Conservation (phyloP, 1,139 yeast species). For the Protomyces gravidus region DNA sequence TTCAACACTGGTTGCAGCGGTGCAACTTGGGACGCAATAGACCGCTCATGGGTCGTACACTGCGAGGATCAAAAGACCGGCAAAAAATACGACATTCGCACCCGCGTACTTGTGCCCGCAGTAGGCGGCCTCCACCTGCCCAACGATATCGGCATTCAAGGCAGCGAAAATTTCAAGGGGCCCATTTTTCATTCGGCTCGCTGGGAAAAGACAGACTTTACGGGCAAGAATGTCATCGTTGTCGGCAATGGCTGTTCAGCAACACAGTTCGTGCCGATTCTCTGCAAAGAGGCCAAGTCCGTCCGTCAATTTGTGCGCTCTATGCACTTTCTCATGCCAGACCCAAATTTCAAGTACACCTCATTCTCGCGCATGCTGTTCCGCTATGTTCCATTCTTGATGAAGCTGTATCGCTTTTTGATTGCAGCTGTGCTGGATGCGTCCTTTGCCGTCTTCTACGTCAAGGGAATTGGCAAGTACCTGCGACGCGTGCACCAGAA, state of each 20-base stretch:
- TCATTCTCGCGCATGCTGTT: slow-evolving; percentile 5
- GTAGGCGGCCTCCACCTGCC: slow-evolving; percentile 37
- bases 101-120: slow-evolving; percentile 32
- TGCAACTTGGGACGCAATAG: slow-evolving; percentile 35
- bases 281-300: slow-evolving; percentile 20
- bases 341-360: slow-evolving; percentile 17
- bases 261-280: slow-evolving; percentile 36
- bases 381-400: slow-evolving; percentile 12
- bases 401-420: slow-evolving; percentile 15
- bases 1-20: slow-evolving; percentile 32
- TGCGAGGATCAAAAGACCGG: slow-evolving; percentile 31
- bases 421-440: slow-evolving; percentile 16
- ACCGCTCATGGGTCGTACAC: slow-evolving; percentile 35
- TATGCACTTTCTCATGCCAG: slow-evolving; percentile 24
- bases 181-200: slow-evolving; percentile 36
- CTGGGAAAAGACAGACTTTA: slow-evolving; percentile 37
- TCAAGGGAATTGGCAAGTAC: slow-evolving; percentile 16
- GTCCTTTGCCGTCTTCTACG: slow-evolving; percentile 16
- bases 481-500: slow-evolving; percentile 16
- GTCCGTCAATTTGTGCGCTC: slow-evolving; percentile 27
- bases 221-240: slow-evolving; percentile 37
- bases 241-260: slow-evolving; percentile 40
- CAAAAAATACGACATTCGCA: slow-evolving; percentile 27
- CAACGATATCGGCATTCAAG: slow-evolving; percentile 36
- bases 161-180: slow-evolving; percentile 38